Evolutionary conservation across 768 basidiomycete species (phyloP), one percentile per base, ranked within the genome.

Genomic region (Podaxis sp.): DNA sequence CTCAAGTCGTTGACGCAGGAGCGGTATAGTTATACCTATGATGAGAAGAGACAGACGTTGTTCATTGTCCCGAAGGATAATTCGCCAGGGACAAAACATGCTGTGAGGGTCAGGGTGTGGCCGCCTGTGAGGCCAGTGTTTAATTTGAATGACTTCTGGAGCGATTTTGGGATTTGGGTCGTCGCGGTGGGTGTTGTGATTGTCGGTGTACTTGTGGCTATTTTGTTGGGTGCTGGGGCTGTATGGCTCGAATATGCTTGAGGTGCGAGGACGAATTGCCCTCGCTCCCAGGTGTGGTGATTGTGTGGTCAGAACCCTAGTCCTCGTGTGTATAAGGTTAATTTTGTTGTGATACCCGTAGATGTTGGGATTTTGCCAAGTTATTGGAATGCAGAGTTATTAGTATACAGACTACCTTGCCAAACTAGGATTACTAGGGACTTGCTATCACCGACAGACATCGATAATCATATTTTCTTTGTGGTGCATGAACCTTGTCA

Each of bases 1-100:
- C 26, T 61, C 5, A 36, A 53, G 28, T 15, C n/a, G 17, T 28
- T 40, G 59, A 53, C 59, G 49, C 22, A 73, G 17, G 65, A 77
- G 3, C 80, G 74, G 0, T 88, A 90, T 63, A 70, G 68, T 22
- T 87, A 84, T 70, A 58, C 66, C 3, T 85, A 93, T 73, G 90
- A 93, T 66, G 82, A 82, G 68, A 70, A 73, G 30, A 78, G 83
- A 39, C 94, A 95, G 74, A 94, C 93, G 1, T 75, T 96, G 59
- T 93, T 87, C 67, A 75, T 95, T 66, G 80, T 88, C 12, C 75
- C 68, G 13, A 64, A 68, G n/a, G 75, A 82, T 53, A 75, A 73
- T 7, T 71, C 71, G 2, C 79, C 85, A 15, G 81, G 83, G 4
- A 76, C 73, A 62, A 73, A 68, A 28, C 84, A 89, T 67, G 75